Base-by-base conservation (phyloP, 179 eudicot species). In the Heliamphora pulchella region DNA sequence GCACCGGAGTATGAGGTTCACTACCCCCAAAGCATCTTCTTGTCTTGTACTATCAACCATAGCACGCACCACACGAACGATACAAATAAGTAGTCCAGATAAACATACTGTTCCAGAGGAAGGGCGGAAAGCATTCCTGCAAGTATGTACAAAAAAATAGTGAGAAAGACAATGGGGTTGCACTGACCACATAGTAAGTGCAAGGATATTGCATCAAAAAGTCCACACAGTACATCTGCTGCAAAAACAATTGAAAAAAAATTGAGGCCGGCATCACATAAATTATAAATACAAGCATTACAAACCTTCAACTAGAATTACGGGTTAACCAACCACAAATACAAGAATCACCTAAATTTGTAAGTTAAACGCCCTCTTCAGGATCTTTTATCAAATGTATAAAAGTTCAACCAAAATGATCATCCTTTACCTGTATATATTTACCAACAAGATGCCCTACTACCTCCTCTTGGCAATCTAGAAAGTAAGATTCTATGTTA, bases 41-140 rank as follows among this genome's bases (percentile, higher is more conserved):
- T 86, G 88, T 75, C 91, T 89, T 14, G 98, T 97, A 85, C 87
- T 89, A 80, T 96, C 99, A 72, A 96, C 98, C 80, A 90, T 83
- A 67, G 92, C 89, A 10, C 98, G 94, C 80, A 96, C 91, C 70
- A 92, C 53, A 1, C 93, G 94, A 44, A 96, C 95, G 46, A 89
- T 70, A 86, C 79, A 84, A 51, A 92, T 76, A 17, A 96, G 86
- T 80, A 94, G 74, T 64, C 99, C 99, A 22, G 99, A 96, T 75
- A 96, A 84, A 86, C 99, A 96, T 82, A 96, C 76, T 47, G 99
- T 92, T 84, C 99, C 99, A 67, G 87, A 89, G 46, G 98, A 94
- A 66, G 99, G 91, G 53, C 99, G 98, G 81, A 96, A 96, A 48
- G 99, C 98, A 80, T 96, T 94, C 80, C 99, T 96, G 93, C 82